Percentiles rank a stretch among this genome's conserved stretches.
Conservation (phyloP, 2,329 filamentous ascomycete species). For the Esteya vermicola region DNA sequence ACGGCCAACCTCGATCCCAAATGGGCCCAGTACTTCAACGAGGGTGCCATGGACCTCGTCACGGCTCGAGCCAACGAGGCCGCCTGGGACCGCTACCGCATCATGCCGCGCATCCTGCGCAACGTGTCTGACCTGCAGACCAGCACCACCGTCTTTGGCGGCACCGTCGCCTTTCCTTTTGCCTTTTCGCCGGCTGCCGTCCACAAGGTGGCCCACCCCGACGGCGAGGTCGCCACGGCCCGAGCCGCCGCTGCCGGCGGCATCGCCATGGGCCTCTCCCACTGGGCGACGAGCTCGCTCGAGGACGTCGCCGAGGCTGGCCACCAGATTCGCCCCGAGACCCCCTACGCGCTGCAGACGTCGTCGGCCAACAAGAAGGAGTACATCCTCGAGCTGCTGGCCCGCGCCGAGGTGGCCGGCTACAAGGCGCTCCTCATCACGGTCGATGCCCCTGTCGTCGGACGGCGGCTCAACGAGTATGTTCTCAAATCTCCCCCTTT, state of each 20-base stretch:
- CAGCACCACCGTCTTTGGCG: constrained; percentile 12
- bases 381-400: constrained; percentile 15
- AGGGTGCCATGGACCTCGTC: no score
- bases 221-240: constrained; percentile 35
- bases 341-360: no score
- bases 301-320: constrained; percentile 28
- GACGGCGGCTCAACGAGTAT: constrained; percentile 6
- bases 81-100: no score
- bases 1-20: no score
- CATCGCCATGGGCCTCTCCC: constrained; percentile 32
- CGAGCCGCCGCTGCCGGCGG: constrained; percentile 27
- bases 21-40: no score
- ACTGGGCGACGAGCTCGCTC: constrained; percentile 27
- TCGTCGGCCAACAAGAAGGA: no score
- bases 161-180: constrained; percentile 26
- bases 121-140: constrained; percentile 13
- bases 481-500: no score
- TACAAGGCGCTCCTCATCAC: constrained; percentile 29
- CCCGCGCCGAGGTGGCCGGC: constrained; percentile 18
- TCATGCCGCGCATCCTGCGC: constrained; percentile 19
- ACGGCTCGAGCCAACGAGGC: no score
- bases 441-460: constrained; percentile 33
- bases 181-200: constrained; percentile 39
- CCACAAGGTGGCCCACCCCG: constrained; percentile 35
- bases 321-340: no score